Conservation (phyloP, 306 rosid species). For the barrel medic (Medicago truncatula) region MtrunA17r5.0-ANR NC_053046.1:44247501-44248000, state of each 20-base stretch:
- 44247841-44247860: constrained; percentile 6
- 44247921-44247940: constrained; percentile 46
- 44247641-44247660: constrained; percentile 2
- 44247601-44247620: constrained; percentile 9
- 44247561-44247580: not conserved
- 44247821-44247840: constrained; percentile 12
- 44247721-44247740: not conserved
- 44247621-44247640: not conserved
- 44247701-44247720: constrained; percentile 17
- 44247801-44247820: constrained; percentile 7
- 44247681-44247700: not conserved
- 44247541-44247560: not conserved
- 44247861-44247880: constrained; percentile 71
- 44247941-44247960: not conserved
- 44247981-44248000: constrained; percentile 33
- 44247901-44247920: constrained; percentile 79
- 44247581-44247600: not conserved
- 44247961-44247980: not conserved
- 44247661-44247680: constrained; percentile 6
- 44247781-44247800: not conserved
- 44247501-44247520: not conserved
- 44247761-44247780: not conserved
- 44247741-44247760: constrained; percentile 5
- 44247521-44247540: not conserved
- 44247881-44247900: constrained; percentile 41